Evolutionary conservation across 2,329 filamentous ascomycete genomes (phyloP), one percentile per base, ranked within the genome.

Genomic region (Didymella arachidicola): DNA sequence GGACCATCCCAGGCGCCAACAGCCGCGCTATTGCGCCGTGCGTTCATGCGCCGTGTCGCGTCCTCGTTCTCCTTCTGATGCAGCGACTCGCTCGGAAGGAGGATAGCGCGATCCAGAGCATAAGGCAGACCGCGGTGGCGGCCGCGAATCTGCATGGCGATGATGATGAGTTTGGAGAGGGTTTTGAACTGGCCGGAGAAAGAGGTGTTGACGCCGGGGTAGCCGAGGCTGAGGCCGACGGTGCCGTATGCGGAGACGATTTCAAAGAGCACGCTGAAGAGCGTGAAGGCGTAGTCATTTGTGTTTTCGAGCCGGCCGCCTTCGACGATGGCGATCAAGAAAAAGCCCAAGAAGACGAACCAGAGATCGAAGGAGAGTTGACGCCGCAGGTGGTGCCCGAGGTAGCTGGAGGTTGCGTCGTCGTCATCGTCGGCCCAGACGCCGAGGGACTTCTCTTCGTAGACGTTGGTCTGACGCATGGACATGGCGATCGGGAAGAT

Each of bases 281-380:
- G 78, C 7, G 79, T 81, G 71, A 83, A 84, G 8, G 77, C 72
- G 61, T 81, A 81, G 50, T 87, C 79, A 59, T 88, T 81, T 25
- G 76, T 79, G 67, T 84, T 84, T 72, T 90, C 82, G 12, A 99
- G 81, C 16, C 88, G 86, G 7, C 70, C 57, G 4, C 93, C 94
- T 79, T 99, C 96, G 29, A 91, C 88, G 68, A 99, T 97, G 60
- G 90, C 85, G 70, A 99, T 90, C 73, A 98, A 86, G 79, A 99
- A 99, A 67, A 96, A 87, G 0, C 95, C 95, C 22, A 98, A 77
- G 72, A 96, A 97, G 57, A 99, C 90, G 71, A 93, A 99, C 95
- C 95, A 99, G 77, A 99, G 78, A 78, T 99, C 95, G 79, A 99
- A 99, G 53, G 93, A 96, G 34, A 99, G 85, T 77, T 99, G 95